Evolutionary conservation across 1,284 basidiomycete genomes (phyloP).

Genomic region (Apiotrichum mycotoxinovorans): DNA sequence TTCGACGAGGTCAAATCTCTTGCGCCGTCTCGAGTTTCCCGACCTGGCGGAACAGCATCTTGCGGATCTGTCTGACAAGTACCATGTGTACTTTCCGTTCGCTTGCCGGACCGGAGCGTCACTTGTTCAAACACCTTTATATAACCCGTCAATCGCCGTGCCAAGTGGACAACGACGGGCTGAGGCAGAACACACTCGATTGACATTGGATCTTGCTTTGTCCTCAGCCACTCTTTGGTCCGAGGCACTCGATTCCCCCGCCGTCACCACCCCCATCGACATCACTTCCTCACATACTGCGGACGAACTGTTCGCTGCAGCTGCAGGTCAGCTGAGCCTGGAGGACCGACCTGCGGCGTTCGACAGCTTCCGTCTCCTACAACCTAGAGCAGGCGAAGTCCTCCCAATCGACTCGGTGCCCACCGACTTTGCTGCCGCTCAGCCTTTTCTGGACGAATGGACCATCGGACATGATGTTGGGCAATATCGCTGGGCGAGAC

Average conservation of each 20-base stretch:
- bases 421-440: background rate
- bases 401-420: background rate
- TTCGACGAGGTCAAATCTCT: constrained; percentile 11
- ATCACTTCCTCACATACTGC: background rate
- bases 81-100: background rate
- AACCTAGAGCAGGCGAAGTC: background rate
- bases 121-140: background rate
- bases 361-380: constrained; percentile 13
- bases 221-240: background rate
- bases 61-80: background rate
- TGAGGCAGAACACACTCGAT: background rate
- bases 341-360: constrained; percentile 4
- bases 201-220: background rate
- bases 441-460: constrained; percentile 32
- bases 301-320: constrained; percentile 33
- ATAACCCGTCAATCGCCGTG: background rate
- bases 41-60: background rate
- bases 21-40: constrained; percentile 4
- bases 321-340: constrained; percentile 29
- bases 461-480: constrained; percentile 18
- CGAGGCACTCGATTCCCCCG: background rate
- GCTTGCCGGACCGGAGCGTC: background rate
- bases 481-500: constrained; percentile 22
- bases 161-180: background rate
- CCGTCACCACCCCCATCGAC: background rate